Conservation (phyloP, 345 rosid species). For the Moricandia arvensis region DNA sequence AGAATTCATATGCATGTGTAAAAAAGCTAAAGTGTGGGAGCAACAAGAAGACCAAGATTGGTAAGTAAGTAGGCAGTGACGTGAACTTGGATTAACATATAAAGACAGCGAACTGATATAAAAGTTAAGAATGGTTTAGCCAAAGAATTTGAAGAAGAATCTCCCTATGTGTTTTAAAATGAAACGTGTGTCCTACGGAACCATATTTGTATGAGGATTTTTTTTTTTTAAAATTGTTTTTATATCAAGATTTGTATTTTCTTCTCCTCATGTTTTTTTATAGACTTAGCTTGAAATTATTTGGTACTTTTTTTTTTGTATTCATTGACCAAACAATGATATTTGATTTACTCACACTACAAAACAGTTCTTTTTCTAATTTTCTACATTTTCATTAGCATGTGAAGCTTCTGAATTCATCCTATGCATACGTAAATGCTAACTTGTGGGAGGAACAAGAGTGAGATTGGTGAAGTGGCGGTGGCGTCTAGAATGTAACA, state of each 20-base stretch:
- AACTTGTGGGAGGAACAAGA: constrained; percentile 23
- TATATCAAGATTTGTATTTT: not conserved
- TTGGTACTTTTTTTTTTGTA: too few species aligned
- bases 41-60: not conserved
- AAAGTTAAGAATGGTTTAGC: not conserved
- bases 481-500: not conserved
- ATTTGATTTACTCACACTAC: too few species aligned
- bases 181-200: not conserved
- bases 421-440: not conserved
- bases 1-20: not conserved
- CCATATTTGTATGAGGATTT: not conserved
- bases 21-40: not conserved
- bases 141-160: not conserved
- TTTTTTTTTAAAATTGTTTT: too few species aligned
- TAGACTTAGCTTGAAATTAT: not conserved
- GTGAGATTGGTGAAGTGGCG: constrained; percentile 9
- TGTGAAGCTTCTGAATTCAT: not conserved
- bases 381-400: not conserved
- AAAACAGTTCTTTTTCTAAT: too few species aligned
- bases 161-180: not conserved
- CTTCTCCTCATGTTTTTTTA: not conserved
- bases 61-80: too few species aligned
- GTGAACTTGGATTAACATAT: too few species aligned
- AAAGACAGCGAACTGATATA: not conserved
- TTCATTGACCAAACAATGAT: not conserved